These are phyloP conservation scores for Sarcodon sp. DNA, from an alignment of 768 basidiomycete species.

Conservation along the genomic window DNA sequence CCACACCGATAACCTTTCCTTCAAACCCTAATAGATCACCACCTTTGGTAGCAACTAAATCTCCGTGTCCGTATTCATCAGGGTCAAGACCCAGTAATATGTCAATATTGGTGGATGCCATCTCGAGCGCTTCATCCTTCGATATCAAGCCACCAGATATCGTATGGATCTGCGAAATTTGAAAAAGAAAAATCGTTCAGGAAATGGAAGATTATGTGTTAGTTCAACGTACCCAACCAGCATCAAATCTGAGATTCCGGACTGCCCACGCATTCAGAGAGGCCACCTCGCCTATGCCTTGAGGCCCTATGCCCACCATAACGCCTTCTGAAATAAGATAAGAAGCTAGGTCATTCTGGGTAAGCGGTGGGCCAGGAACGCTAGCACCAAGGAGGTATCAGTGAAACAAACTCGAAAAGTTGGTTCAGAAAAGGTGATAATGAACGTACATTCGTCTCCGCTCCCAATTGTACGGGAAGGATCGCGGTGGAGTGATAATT, in stretches of 20 bases:
- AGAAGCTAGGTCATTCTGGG: slow-evolving; percentile 36
- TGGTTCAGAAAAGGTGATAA: too few relatives aligned
- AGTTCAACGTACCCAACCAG: slow-evolving; percentile 29
- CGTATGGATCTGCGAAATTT: background rate
- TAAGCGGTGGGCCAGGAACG: slow-evolving; percentile 58
- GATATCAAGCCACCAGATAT: slow-evolving; percentile 11
- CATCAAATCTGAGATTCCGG: slow-evolving; percentile 17
- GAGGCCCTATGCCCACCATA: slow-evolving; percentile 40
- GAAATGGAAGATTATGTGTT: background rate
- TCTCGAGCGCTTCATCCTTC: slow-evolving; percentile 33
- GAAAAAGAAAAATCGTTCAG: background rate
- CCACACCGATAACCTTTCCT: slow-evolving; percentile 22
- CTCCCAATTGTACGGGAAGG: slow-evolving; percentile 59
- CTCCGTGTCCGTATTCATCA: slow-evolving; percentile 9
- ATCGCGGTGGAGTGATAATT: slow-evolving; percentile 49
- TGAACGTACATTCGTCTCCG: slow-evolving; percentile 40
- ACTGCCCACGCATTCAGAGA: slow-evolving; percentile 14
- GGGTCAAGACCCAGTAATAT: slow-evolving; percentile 28
- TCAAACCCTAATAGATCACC: slow-evolving; percentile 21
- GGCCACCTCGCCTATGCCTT: slow-evolving; percentile 9
- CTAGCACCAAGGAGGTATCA: slow-evolving; percentile 18
- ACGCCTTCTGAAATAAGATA: slow-evolving; percentile 47
- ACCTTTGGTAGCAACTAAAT: slow-evolving; percentile 18
- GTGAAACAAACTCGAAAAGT: background rate
- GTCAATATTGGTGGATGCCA: slow-evolving; percentile 43